Base-by-base conservation (phyloP, 106 monocot genomes). In the Allium sativum region DNA sequence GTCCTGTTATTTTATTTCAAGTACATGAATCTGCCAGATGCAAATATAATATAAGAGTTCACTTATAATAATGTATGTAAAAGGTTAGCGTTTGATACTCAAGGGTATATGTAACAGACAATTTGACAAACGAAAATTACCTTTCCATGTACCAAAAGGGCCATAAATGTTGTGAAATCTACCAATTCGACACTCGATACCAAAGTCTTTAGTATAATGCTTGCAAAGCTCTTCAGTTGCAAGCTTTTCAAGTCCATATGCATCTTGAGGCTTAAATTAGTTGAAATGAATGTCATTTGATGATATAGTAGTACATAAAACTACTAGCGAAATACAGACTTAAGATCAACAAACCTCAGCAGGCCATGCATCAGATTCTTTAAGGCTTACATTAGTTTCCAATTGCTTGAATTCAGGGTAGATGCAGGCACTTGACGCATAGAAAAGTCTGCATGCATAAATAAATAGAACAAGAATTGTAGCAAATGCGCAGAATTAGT, bases 161-260 rank as follows among this genome's bases (percentile, higher is more conserved):
- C 92, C 92, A 74, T 92, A 92, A 18, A 92, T 92, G 45, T 92
- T 92, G 58, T 92, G 92, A 46, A 92, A 92, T 10, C 92, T 74
- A 7, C 92, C 92, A 19, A 92, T 73, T 9, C 92, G 73, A 44
- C 92, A 92, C 53, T 92, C 86, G 72, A 92, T 92, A 10, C 86
- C 83, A 69, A 92, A 92, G 18, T 92, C 92, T 68, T 83, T 83
- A 45, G 72, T 92, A 48, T 92, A 87, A 66, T 92, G 92, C 72
- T 92, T 92, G 81, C 92, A 92, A 48, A 92, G 58, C 55, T 92
- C 92, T 76, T 92, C 92, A 10, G 76, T 81, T 22, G 86, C 86
- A 51, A 92, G 86, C 72, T 92, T 92, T 72, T 92, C 92, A 76
- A 92, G 62, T 45, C 92, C 86, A 79, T 92, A 92, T 45, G 92